phyloP scores from a whole-genome alignment of 1,284 basidiomycete species.

The Naganishia sp. region DNA sequence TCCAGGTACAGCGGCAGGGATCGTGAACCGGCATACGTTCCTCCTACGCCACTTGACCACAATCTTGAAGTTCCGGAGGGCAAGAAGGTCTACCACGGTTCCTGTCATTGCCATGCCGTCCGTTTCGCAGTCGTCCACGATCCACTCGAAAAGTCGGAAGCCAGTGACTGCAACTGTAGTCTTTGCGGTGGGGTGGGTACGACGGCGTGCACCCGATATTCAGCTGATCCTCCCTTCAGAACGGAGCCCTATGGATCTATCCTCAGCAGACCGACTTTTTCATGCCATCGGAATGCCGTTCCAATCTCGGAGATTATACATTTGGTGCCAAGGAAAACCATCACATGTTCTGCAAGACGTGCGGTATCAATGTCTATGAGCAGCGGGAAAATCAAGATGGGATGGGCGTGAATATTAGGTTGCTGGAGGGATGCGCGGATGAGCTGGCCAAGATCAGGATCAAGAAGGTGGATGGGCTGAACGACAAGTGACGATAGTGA shows the following conservation, averaged over 20 bases:
- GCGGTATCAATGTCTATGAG: slow-evolving; percentile 36
- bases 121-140: slow-evolving; percentile 33
- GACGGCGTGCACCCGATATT: neutral
- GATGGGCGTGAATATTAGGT: slow-evolving; percentile 33
- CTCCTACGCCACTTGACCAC: slow-evolving; percentile 16
- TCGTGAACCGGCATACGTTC: slow-evolving; percentile 32
- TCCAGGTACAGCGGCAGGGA: slow-evolving; percentile 32
- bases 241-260: slow-evolving; percentile 38
- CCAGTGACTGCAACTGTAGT: slow-evolving; percentile 36
- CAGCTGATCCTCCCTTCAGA: slow-evolving; percentile 22
- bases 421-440: slow-evolving; percentile 29
- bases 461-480: slow-evolving; percentile 21
- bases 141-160: slow-evolving; percentile 28
- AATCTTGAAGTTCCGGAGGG: slow-evolving; percentile 31
- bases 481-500: slow-evolving; percentile 1
- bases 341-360: slow-evolving; percentile 35
- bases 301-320: slow-evolving; percentile 23
- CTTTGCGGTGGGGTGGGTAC: slow-evolving; percentile 37
- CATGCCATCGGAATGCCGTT: slow-evolving; percentile 22
- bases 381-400: slow-evolving; percentile 18
- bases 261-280: slow-evolving; percentile 26
- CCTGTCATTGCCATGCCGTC: slow-evolving; percentile 37
- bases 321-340: slow-evolving; percentile 30
- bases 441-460: slow-evolving; percentile 27
- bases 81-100: slow-evolving; percentile 33